These are phyloP conservation scores for Moniliella sp. DNA, from an alignment of 1,284 basidiomycete genomes.

Conservation along the genomic window DNA sequence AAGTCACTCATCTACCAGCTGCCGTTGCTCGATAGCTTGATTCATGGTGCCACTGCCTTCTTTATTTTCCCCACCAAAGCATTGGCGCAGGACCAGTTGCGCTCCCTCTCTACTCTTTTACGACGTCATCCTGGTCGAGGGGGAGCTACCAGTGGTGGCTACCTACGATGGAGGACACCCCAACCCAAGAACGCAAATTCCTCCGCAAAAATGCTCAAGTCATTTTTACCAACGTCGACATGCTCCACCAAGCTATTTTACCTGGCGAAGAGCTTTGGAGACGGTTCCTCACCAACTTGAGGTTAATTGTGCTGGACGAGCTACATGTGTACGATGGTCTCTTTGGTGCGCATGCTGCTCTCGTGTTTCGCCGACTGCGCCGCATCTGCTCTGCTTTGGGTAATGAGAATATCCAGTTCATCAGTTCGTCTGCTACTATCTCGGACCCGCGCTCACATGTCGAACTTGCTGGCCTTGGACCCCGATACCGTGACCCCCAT, in stretches of 20 bases:
- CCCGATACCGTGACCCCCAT: neutral
- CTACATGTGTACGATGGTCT: constrained; percentile 49
- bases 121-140: constrained; percentile 45
- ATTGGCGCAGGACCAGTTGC: constrained; percentile 64
- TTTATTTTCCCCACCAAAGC: constrained; percentile 86
- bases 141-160: constrained; percentile 44
- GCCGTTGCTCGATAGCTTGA: constrained; percentile 49
- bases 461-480: too few relatives aligned
- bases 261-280: constrained; percentile 68
- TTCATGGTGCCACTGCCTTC: constrained; percentile 48
- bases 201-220: constrained; percentile 35
- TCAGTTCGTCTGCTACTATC: constrained; percentile 76
- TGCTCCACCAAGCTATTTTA: constrained; percentile 62
- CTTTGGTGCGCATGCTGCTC: constrained; percentile 22
- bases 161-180: constrained; percentile 72
- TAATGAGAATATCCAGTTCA: constrained; percentile 50
- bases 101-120: constrained; percentile 38
- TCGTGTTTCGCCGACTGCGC: constrained; percentile 40
- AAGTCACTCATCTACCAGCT: constrained; percentile 63
- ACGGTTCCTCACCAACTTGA: constrained; percentile 47
- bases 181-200: constrained; percentile 39
- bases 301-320: constrained; percentile 62
- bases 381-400: constrained; percentile 63
- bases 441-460: constrained; percentile 43
- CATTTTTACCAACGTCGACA: constrained; percentile 46